Base-by-base conservation (phyloP, 2,329 filamentous ascomycete genomes). In the Canariomyces notabilis region DNA sequence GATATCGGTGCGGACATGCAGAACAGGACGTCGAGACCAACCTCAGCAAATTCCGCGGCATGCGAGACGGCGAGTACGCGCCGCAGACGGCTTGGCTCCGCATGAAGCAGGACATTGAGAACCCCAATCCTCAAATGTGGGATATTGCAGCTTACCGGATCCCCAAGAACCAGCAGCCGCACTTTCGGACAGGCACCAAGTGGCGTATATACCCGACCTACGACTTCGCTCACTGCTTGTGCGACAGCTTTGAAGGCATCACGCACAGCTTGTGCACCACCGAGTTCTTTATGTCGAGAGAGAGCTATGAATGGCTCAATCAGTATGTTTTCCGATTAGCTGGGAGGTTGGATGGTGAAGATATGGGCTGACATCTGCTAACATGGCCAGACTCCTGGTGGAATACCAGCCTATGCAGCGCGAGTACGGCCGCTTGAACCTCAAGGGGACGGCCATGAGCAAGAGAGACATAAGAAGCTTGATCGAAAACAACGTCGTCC, bases 191-290 rank as follows among this genome's bases (percentile, higher is more conserved):
- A 0, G 87, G 86, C 26, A 73, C 79, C 54, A 81, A 84, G 61
- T 96, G 89, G 89, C 84, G 81, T 65, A 94, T 96, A 53, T 96
- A 95, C 64, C 91, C 91, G 0, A 95, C 90, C 0, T 96, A 96
- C 60, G 90, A 95, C 64, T 94, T 94, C 62, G 85, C 85, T 0
- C 88, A 93, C 69, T 94, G 87, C 65, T 73, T 95, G 18, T 90
- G 87, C 57, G 91, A 96, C 73, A 89, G 86, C 55, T 87, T 95
- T 54, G 91, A 97, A 65, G 79, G 79, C n/a, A 93, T 97, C 59
- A 89, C 89, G 0, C 90, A 96, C 70, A 90, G 85, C n/a, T 73
- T 97, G 18, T 96, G 90, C 63, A 96, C 91, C 0, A 91, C 86
- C 1, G 91, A 96, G 64, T 95, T 96, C 59, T 81, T 89, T 55